phyloP scores from a whole-genome alignment of 148 eudicot genomes.

The Polygonum aviculare region DNA sequence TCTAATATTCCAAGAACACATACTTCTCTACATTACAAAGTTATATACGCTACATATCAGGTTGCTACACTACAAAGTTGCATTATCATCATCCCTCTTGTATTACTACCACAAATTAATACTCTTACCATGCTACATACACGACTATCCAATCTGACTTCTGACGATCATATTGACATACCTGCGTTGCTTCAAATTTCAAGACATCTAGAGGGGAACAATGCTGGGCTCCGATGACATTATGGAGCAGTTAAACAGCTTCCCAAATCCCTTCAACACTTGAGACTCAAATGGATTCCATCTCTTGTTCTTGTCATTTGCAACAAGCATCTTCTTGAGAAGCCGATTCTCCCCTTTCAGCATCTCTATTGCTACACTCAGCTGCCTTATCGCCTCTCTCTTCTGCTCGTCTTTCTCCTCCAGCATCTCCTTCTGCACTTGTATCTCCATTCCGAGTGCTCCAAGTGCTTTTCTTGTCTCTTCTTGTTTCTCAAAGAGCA shows the following conservation, averaged over 20 bases:
- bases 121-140: neutral
- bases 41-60: slow-evolving; percentile 1
- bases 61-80: neutral
- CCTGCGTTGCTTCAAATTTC: neutral
- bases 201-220: slow-evolving; percentile 23
- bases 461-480: neutral
- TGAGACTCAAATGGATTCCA: slow-evolving; percentile 18
- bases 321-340: slow-evolving; percentile 35
- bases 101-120: neutral
- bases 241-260: slow-evolving; percentile 30
- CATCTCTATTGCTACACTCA: slow-evolving; percentile 56
- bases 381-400: slow-evolving; percentile 85
- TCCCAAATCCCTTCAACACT: slow-evolving; percentile 36
- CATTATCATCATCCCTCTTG: neutral
- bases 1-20: neutral
- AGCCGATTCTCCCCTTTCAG: slow-evolving; percentile 58
- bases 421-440: slow-evolving; percentile 20
- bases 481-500: neutral
- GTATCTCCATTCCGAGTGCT: neutral
- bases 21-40: neutral
- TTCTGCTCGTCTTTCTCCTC: slow-evolving; percentile 76
- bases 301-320: slow-evolving; percentile 31
- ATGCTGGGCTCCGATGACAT: slow-evolving; percentile 20
- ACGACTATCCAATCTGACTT: neutral
- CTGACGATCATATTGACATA: neutral